phyloP scores from a whole-genome alignment of 1,284 basidiomycete genomes.

The Vanrija pseudolonga region DNA sequence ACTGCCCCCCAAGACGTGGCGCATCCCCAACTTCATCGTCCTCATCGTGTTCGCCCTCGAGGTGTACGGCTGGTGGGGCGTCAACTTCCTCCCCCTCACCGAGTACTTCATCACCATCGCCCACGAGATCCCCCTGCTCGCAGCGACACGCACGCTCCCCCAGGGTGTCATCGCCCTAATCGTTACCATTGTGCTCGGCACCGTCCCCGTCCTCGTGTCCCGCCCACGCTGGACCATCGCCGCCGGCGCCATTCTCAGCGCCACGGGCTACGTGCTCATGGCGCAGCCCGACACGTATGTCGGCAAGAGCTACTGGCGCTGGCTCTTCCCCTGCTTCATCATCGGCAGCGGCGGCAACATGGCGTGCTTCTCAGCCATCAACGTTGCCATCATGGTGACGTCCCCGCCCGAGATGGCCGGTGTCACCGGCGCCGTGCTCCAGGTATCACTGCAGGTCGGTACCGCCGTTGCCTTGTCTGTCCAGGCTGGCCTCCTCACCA shows the following conservation, averaged over 20 bases:
- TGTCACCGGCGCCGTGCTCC: slow-evolving; percentile 44
- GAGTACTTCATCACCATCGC: slow-evolving; percentile 21
- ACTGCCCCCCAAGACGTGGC: slow-evolving; percentile 39
- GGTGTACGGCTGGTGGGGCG: slow-evolving; percentile 40
- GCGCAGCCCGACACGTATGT: slow-evolving; percentile 14
- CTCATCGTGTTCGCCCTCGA: slow-evolving; percentile 34
- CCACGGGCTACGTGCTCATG: slow-evolving; percentile 30
- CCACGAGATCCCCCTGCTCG: slow-evolving; percentile 24
- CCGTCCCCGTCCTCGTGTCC: slow-evolving; percentile 16
- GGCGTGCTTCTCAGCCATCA: slow-evolving; percentile 21
- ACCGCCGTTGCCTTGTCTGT: slow-evolving; percentile 32
- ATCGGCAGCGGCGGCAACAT: slow-evolving; percentile 33
- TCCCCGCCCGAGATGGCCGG: slow-evolving; percentile 36
- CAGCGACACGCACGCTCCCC: slow-evolving; percentile 28
- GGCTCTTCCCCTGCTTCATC: slow-evolving; percentile 31
- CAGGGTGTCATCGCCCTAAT: slow-evolving; percentile 21
- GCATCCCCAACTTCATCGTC: slow-evolving; percentile 40
- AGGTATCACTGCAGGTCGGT: slow-evolving; percentile 36
- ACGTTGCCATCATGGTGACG: slow-evolving; percentile 35
- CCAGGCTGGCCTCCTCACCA: slow-evolving; percentile 38
- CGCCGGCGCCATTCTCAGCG: slow-evolving; percentile 20
- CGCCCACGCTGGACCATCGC: slow-evolving; percentile 26
- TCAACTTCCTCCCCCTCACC: slow-evolving; percentile 19
- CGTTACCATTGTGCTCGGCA: slow-evolving; percentile 10
- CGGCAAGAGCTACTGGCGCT: slow-evolving; percentile 38